Percentiles rank a stretch among this genome's conserved stretches.
phyloP scores from a whole-genome alignment of 2,329 filamentous ascomycete genomes.

The Pestalotiopsis sp. region DNA sequence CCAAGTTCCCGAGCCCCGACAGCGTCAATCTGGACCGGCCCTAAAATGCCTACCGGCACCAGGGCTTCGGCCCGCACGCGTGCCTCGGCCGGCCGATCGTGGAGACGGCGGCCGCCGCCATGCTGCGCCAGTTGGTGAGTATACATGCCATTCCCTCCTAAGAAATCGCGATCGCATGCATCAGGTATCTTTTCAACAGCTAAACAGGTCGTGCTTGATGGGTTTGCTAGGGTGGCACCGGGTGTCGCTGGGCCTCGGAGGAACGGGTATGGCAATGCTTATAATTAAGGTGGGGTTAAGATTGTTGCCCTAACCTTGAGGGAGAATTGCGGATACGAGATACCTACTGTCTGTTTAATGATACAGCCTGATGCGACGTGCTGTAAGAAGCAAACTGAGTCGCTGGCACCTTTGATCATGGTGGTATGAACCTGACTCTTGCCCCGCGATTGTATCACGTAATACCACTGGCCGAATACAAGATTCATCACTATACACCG shows the following conservation, averaged over 20 bases:
- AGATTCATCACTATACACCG: no score
- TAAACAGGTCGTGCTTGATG: not conserved
- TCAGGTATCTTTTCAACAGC: not conserved
- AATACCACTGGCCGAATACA: no score
- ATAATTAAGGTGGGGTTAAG: not conserved
- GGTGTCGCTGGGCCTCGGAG: not conserved
- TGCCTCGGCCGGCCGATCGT: not conserved
- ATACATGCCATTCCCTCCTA: not conserved
- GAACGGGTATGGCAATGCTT: not conserved
- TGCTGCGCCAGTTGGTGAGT: not conserved
- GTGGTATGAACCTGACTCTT: no score
- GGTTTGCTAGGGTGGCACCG: not conserved
- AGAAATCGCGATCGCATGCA: not conserved
- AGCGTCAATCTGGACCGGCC: constrained; percentile 53
- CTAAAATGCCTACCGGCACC: constrained; percentile 51
- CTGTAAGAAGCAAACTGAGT: no score
- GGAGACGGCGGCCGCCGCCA: not conserved
- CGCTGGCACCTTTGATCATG: no score
- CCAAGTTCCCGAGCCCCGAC: constrained; percentile 51
- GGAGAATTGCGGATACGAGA: no score
- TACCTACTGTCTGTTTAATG: no score
- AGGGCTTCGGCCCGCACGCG: not conserved
- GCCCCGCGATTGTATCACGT: no score
- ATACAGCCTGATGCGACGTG: no score
- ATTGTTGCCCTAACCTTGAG: no score